Base-by-base conservation (phyloP, 139 green algal species). In the Ettlia oleoabundans region DNA sequence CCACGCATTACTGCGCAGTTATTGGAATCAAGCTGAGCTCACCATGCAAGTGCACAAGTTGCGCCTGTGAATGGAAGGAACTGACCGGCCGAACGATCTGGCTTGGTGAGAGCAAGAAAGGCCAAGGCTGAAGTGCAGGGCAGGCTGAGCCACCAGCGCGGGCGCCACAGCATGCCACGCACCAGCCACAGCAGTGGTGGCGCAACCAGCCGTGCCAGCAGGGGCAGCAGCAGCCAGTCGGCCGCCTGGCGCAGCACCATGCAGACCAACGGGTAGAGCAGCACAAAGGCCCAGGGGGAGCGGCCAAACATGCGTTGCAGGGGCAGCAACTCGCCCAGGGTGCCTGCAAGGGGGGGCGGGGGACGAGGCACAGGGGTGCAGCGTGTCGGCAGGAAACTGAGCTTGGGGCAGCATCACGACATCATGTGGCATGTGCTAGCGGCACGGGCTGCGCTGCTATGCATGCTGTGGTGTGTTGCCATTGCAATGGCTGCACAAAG, bases 141-240 rank as follows among this genome's bases (percentile, higher is more conserved):
- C 22, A 63, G 40, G 77, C 22, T 38, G 40, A 64, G 42, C 63
- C 64, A 82, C 77, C 77, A 82, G 32, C 42, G 30, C 3, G 77
- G 77, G 21, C 33, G 63, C 77, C 77, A 82, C 63, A 82, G 28
- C 33, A 55, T 15, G n/a, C 19, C 37, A 32, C 47, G 61, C 61
- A 41, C 32, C 52, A 80, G 43, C 52, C 52, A 80, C 22, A 69
- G 35, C 51, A 38, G 53, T 0, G 73, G 73, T 9, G 38, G 24
- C 26, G 38, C 55, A 8, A 42, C 8, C 0, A 33, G 24, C 51
- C 22, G 18, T n/a, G 8, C 26, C 63, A 30, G 28, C 70, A 66
- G 33, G 33, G 24, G 55, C n/a, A 53, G 51, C 26, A 79, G 72
- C 72, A 79, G 72, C 51, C 42, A 61, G 51, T 6, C 0, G 28